Base-by-base conservation (phyloP, 352 stramenopile genomes). In the Aphanomyces euteiches region DNA sequence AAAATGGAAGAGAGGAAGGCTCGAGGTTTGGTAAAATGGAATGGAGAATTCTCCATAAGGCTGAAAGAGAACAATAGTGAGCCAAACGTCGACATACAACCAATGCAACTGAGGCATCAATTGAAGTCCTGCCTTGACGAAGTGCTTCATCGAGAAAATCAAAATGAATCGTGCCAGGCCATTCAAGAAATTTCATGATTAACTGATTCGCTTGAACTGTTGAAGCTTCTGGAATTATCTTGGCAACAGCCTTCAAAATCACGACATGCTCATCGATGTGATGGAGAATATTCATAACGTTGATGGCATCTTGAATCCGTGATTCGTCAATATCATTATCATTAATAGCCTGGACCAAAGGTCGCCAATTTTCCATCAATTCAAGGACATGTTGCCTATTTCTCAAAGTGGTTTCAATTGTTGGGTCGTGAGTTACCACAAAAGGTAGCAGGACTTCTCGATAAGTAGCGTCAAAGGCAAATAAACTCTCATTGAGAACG, bases 31-130 rank as follows among this genome's bases (percentile, higher is more conserved):
- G 59, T 8, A 38, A 15, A 6, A 28, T 36, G 7, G 15, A 48
- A n/a, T 67, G 7, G 5, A 67, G n/a, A 12, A 67, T 19, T 39
- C 13, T 19, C 59, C 59, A 67, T 7, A 67, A 45, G 2, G 59
- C 7, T 15, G 13, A 40, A 8, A 36, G 5, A 8, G 37, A 6
- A 8, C 5, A 45, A 17, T 15, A 19, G 13, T 12, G 8, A 3
- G 37, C 40, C 5, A 67, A 34, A 21, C 38, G 39, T 37, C 40
- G 59, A 36, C 59, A 67, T 34, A 67, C 17, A 8, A 3, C 19
- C 6, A 34, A 13, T 3, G 56, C 37, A 37, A 67, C 19, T 8
- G 21, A 7, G 10, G 43, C 17, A 50, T 50, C 17, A n/a, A 50
- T n/a, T 2, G 10, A n/a, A 12, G 17, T 50, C 10, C 10, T n/a